phyloP scores from a whole-genome alignment of 306 rosid genomes.

The Lagenaria siceraria region DNA sequence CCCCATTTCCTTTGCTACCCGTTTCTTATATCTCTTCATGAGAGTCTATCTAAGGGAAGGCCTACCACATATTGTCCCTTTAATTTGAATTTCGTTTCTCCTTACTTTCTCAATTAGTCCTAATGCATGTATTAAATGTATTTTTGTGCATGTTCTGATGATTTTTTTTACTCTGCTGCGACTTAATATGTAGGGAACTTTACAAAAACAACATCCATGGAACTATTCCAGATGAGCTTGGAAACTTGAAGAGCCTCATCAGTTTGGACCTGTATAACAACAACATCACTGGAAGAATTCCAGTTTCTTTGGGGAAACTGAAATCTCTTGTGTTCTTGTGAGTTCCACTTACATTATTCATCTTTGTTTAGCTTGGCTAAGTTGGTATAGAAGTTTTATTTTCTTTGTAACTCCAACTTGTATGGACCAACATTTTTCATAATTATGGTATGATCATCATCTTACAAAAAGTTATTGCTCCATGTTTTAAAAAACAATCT shows the following conservation, averaged over 20 bases:
- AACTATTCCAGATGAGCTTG: conserved; percentile 75
- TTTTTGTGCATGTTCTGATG: no score
- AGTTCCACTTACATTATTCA: conserved; percentile 19
- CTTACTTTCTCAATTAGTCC: not conserved
- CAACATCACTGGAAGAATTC: conserved; percentile 75
- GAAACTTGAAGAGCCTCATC: conserved; percentile 67
- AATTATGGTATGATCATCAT: not conserved
- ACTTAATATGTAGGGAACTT: conserved; percentile 61
- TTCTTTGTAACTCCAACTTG: not conserved
- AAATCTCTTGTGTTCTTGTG: conserved; percentile 89
- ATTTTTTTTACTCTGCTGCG: no score
- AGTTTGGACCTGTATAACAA: conserved; percentile 90
- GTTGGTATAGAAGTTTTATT: not conserved
- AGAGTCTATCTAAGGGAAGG: not conserved
- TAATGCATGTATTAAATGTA: no score
- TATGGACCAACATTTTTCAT: not conserved
- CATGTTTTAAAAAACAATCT: not conserved
- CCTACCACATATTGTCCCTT: not conserved
- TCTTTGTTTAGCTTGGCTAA: not conserved
- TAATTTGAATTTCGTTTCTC: not conserved
- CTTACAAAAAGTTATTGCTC: not conserved
- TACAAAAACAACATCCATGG: conserved; percentile 92
- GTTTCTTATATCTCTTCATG: not conserved
- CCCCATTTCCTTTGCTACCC: not conserved
- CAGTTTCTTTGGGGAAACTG: conserved; percentile 64